Evolutionary conservation across 495 filamentous ascomycete species (phyloP).

Genomic region (Lophium mytilinum): DNA sequence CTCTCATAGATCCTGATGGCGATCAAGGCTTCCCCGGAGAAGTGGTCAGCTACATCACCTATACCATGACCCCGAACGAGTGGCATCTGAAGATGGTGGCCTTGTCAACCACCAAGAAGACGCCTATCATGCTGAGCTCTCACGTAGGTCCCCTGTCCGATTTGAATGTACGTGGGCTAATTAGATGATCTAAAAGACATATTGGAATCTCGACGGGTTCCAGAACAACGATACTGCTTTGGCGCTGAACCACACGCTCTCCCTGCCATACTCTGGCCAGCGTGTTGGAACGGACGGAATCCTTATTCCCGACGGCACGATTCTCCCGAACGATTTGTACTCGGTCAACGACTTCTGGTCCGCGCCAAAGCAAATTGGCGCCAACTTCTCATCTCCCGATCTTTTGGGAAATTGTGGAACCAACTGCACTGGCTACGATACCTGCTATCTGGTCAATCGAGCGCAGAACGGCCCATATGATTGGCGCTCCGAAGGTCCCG

Average conservation of each 20-base stretch:
- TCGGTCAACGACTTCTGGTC: conserved; percentile 66
- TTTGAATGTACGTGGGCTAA: background rate
- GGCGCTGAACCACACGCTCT: conserved; percentile 61
- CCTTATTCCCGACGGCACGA: conserved; percentile 68
- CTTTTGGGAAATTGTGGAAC: conserved; percentile 45
- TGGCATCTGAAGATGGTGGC: conserved; percentile 36
- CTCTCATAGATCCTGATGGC: conserved; percentile 59
- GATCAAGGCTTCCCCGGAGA: conserved; percentile 74
- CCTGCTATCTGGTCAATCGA: conserved; percentile 32
- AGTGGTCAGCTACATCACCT: conserved; percentile 69
- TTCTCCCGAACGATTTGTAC: conserved; percentile 47
- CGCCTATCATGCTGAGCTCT: conserved; percentile 55
- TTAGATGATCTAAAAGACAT: conserved; percentile 42
- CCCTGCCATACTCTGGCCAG: conserved; percentile 62
- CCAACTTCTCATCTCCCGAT: conserved; percentile 51
- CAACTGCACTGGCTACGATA: conserved; percentile 66
- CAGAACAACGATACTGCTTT: conserved; percentile 44
- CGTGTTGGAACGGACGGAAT: conserved; percentile 67
- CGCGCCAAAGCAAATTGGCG: conserved; percentile 64
- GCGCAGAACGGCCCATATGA: conserved; percentile 49
- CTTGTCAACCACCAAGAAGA: conserved; percentile 36
- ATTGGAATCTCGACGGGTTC: conserved; percentile 87
- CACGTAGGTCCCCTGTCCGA: conserved; percentile 17
- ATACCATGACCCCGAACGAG: conserved; percentile 41
- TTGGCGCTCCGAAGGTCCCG: conserved; percentile 48